Conservation (phyloP, 73 alveolate genomes). For the Tetrahymena elliotti region DNA sequence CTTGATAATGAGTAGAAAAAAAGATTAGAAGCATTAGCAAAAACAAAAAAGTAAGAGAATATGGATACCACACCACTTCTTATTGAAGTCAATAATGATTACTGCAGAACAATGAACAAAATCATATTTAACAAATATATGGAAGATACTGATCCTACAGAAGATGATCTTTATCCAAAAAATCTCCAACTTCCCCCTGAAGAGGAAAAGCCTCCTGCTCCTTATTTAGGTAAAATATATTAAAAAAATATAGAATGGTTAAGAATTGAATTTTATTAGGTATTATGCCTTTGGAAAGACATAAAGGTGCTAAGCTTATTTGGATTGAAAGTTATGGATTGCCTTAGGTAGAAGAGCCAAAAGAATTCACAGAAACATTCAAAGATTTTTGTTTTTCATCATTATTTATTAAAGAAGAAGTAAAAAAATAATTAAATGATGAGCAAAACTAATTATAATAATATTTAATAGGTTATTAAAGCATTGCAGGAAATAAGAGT, state of each 20-base stretch:
- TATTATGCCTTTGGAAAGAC: neutral
- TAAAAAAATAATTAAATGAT: neutral
- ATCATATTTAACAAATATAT: constrained; percentile 85
- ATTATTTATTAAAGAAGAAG: constrained; percentile 75
- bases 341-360: constrained; percentile 7
- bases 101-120: constrained; percentile 94
- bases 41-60: constrained; percentile 35
- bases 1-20: constrained; percentile 68
- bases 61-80: constrained; percentile 56
- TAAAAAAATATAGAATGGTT: no score
- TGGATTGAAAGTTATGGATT: neutral
- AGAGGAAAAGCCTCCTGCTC: constrained; percentile 28
- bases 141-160: constrained; percentile 36
- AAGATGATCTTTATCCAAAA: constrained; percentile 45
- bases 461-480: neutral
- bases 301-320: neutral
- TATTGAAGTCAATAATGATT: constrained; percentile 74
- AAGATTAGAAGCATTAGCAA: constrained; percentile 50
- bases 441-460: neutral
- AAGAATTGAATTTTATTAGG: no score
- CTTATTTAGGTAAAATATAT: constrained; percentile 20
- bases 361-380: constrained; percentile 81
- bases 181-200: constrained; percentile 52
- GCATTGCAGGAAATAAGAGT: constrained; percentile 85
- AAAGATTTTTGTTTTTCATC: constrained; percentile 80